These are phyloP conservation scores for Clarkia xantiana DNA, from an alignment of 345 rosid species.

Conservation along the genomic window DNA sequence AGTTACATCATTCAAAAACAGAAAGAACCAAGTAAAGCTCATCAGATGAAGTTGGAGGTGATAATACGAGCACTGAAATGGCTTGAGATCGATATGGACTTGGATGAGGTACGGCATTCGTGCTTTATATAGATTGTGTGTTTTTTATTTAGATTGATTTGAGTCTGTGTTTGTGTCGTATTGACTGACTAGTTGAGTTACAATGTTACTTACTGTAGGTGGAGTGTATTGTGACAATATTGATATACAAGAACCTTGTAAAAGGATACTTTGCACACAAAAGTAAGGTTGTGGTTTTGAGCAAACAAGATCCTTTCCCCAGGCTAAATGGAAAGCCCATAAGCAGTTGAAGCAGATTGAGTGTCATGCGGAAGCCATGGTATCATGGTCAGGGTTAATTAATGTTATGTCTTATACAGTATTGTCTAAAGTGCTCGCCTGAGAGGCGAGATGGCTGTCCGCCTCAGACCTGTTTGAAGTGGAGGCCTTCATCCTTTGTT, in stretches of 20 bases:
- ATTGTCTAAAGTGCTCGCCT: too few species aligned
- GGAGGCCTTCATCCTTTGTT: too few species aligned
- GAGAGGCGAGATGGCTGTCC: too few species aligned
- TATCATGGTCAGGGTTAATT: too few species aligned
- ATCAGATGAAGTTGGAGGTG: constrained; percentile 86
- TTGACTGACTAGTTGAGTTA: too few species aligned
- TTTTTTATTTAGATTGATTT: too few species aligned
- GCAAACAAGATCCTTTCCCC: constrained; percentile 97
- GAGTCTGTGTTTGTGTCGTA: too few species aligned
- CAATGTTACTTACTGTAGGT: constrained; percentile 31
- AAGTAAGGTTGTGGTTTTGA: constrained; percentile 86
- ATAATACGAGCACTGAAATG: constrained; percentile 76
- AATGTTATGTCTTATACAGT: too few species aligned
- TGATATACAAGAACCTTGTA: constrained; percentile 74
- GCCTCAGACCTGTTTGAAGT: too few species aligned
- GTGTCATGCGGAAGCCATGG: too few species aligned
- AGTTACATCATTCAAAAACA: constrained; percentile 75
- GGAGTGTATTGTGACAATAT: constrained; percentile 81
- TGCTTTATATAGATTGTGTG: too few species aligned
- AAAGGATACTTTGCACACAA: constrained; percentile 93
- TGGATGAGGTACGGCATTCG: constrained; percentile 52
- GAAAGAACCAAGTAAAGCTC: constrained; percentile 83
- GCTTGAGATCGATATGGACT: constrained; percentile 90
- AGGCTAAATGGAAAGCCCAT: constrained; percentile 69
- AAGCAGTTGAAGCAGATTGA: constrained; percentile 23